Evolutionary conservation across 352 stramenopile genomes (phyloP).

Genomic region (Globisporangium nagaii): DNA sequence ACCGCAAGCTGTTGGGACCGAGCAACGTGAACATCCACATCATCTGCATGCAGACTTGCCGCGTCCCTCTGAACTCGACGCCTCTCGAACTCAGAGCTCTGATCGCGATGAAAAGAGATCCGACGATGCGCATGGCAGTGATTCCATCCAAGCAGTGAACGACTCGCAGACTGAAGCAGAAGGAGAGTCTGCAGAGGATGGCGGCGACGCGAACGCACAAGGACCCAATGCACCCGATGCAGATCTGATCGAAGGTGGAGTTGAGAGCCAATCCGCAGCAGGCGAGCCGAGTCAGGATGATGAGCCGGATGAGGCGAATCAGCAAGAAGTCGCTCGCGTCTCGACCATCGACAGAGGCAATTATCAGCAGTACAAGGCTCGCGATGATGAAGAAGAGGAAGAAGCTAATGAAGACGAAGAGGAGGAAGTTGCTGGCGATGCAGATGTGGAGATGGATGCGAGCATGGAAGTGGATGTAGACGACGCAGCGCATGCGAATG

Average conservation of each 20-base stretch:
- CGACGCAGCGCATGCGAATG: neutral
- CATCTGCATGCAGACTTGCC: neutral
- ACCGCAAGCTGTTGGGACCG: neutral
- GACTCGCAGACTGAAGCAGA: neutral
- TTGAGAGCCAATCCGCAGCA: neutral
- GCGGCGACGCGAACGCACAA: neutral
- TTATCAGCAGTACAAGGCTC: slow-evolving; percentile 32
- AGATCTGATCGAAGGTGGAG: neutral
- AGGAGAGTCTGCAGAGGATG: neutral
- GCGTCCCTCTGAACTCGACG: neutral
- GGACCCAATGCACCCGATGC: neutral
- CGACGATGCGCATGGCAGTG: neutral
- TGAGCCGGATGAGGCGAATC: slow-evolving; percentile 9
- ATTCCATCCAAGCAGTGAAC: neutral
- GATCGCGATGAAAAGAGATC: neutral
- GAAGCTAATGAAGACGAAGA: slow-evolving; percentile 8
- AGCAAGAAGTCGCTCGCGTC: slow-evolving; percentile 8
- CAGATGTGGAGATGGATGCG: neutral
- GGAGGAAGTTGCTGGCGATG: slow-evolving; percentile 1
- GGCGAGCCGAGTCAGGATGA: slow-evolving; percentile 2
- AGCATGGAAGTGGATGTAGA: neutral
- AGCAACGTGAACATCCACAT: neutral
- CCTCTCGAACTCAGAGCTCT: neutral
- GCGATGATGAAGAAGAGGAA: slow-evolving; percentile 15
- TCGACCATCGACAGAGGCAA: slow-evolving; percentile 57